phyloP scores from a whole-genome alignment of 495 filamentous ascomycete genomes.

The Penicillium goetzii region DNA sequence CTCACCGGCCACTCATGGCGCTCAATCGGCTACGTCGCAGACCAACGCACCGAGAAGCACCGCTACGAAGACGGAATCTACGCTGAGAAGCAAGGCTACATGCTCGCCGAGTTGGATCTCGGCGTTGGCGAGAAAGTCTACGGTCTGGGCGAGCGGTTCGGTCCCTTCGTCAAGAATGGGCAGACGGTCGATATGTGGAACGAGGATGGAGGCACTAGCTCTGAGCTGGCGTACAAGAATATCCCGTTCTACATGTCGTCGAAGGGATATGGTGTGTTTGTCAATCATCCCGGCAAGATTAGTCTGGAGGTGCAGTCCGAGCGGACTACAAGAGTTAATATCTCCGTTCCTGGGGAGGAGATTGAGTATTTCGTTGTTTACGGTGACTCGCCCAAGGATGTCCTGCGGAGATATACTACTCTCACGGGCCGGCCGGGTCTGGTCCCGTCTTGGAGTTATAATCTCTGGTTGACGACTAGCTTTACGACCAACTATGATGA shows the following conservation, averaged over 20 bases:
- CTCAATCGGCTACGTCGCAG: slow-evolving; percentile 59
- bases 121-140: slow-evolving; percentile 69
- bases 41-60: slow-evolving; percentile 56
- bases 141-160: slow-evolving; percentile 73
- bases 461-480: slow-evolving; percentile 70
- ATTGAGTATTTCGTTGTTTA: slow-evolving; percentile 67
- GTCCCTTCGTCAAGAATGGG: slow-evolving; percentile 70
- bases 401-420: slow-evolving; percentile 63
- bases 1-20: slow-evolving; percentile 64
- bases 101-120: slow-evolving; percentile 65
- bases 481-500: slow-evolving; percentile 76
- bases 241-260: slow-evolving; percentile 72
- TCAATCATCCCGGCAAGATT: slow-evolving; percentile 61
- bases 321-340: slow-evolving; percentile 65
- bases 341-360: slow-evolving; percentile 63
- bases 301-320: slow-evolving; percentile 71
- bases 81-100: slow-evolving; percentile 59
- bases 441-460: slow-evolving; percentile 71
- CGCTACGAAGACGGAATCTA: slow-evolving; percentile 56
- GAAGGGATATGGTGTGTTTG: slow-evolving; percentile 71
- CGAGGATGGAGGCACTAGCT: slow-evolving; percentile 71
- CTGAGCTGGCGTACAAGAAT: slow-evolving; percentile 75
- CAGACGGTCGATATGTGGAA: slow-evolving; percentile 72
- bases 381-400: slow-evolving; percentile 68
- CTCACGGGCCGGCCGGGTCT: slow-evolving; percentile 63